These are phyloP conservation scores for Crepidotus variabilis DNA, from an alignment of 768 basidiomycete species.

Conservation along the genomic window DNA sequence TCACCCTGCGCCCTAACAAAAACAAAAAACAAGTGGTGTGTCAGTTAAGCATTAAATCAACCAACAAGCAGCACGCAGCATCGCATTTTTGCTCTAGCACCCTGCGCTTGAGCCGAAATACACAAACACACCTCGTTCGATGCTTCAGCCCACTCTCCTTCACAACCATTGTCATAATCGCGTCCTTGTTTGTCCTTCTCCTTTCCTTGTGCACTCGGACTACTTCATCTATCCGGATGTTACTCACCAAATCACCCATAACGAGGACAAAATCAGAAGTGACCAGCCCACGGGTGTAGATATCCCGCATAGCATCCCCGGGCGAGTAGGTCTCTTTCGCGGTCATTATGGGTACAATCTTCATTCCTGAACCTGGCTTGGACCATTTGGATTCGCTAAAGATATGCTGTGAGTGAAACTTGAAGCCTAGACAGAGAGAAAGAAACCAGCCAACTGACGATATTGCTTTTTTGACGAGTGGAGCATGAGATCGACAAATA, in stretches of 20 bases:
- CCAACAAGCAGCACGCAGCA: not conserved
- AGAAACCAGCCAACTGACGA: constrained; percentile 66
- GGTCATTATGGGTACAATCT: constrained; percentile 81
- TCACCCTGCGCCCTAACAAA: constrained; percentile 61
- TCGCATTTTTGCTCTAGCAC: not conserved
- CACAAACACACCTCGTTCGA: constrained; percentile 59
- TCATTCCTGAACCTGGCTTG: constrained; percentile 71
- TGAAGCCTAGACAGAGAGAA: constrained; percentile 8
- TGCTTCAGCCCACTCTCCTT: constrained; percentile 73
- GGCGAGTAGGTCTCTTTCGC: constrained; percentile 85
- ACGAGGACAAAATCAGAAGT: constrained; percentile 90
- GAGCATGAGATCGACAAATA: constrained; percentile 87
- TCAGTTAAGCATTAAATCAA: not conserved
- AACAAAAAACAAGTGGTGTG: not conserved
- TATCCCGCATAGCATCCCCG: constrained; percentile 90
- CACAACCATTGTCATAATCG: constrained; percentile 95
- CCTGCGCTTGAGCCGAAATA: constrained; percentile 3
- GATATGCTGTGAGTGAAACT: not conserved
- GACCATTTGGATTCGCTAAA: constrained; percentile 82
- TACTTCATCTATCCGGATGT: constrained; percentile 85
- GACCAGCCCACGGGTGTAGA: constrained; percentile 88
- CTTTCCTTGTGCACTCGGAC: constrained; percentile 87
- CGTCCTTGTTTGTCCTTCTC: constrained; percentile 83
- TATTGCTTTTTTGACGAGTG: constrained; percentile 81
- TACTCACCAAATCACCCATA: constrained; percentile 90